Evolutionary conservation across 164 flowering plant species (phyloP), one percentile per base, ranked within the genome.

Genomic region (Nymphaea thermarum): DNA sequence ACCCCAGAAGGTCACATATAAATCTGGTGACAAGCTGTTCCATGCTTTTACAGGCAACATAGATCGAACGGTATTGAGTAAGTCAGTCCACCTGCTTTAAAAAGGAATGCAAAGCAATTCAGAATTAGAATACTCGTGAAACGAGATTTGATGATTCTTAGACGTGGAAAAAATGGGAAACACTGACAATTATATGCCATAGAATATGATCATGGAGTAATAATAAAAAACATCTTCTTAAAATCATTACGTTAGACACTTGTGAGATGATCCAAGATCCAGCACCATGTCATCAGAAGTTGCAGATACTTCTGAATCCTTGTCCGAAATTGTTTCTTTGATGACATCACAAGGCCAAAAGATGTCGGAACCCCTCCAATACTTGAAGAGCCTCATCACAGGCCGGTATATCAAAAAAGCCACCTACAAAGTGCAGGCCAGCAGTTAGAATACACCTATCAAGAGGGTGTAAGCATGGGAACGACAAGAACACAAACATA

Each of bases 1-100:
- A 11, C 99, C 99, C 99, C 99, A 92, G 78, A 95, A 95, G 2
- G 99, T 87, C 8, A 93, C 92, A 84, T 95, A 95, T 43, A 95
- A 88, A 81, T 90, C 99, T 60, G 99, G 98, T 44, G 99, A 92
- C 11, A 95, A 87, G 73, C 99, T 95, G 70, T 95, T 95, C 99
- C 99, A 95, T 18, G 99, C 97, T 81, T 87, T 95, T 65, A 89
- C 66, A 63, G 99, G 99, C 77, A 95, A 72, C 93, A 95, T 84
- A 16, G 86, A 81, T 75, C 77, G 81, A 17, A 89, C 90, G 65
- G 91, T 86, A 57, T 76, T 86, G 72, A 95, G 97, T 74, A 95
- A 91, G 77, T 87, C 87, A 42, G 88, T 80, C 99, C 99, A 95
- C 84, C 99, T 95, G 87, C 80, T 51, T 51, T 42, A 16, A 51